Evolutionary conservation across 2,329 filamentous ascomycete genomes (phyloP).

Genomic region (Arthroderma uncinatum): DNA sequence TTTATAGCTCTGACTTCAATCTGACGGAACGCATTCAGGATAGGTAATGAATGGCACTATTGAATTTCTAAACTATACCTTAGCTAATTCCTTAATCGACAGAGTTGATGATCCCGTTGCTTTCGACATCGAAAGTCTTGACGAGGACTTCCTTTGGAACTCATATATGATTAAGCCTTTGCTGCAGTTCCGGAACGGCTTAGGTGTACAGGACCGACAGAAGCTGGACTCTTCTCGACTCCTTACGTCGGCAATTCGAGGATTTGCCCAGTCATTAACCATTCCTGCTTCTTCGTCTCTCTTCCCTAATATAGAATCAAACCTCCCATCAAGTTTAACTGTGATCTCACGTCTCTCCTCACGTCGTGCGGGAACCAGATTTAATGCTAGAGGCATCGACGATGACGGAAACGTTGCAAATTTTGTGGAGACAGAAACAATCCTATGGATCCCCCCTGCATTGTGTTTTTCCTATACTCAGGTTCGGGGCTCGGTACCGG

Average conservation of each 20-base stretch:
- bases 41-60: constrained; percentile 41
- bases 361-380: constrained; percentile 79
- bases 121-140: constrained; percentile 85
- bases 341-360: constrained; percentile 88
- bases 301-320: constrained; percentile 52
- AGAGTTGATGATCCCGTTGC: constrained; percentile 64
- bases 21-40: constrained; percentile 88
- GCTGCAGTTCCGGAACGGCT: constrained; percentile 72
- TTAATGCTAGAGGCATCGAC: constrained; percentile 95
- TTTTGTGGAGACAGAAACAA: constrained; percentile 95
- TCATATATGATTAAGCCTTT: constrained; percentile 95
- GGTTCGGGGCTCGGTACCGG: constrained; percentile 79
- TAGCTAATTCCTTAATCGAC: constrained; percentile 9
- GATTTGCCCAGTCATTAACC: constrained; percentile 78
- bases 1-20: constrained; percentile 98
- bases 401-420: constrained; percentile 97
- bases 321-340: constrained; percentile 72
- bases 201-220: constrained; percentile 62
- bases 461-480: constrained; percentile 90
- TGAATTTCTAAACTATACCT: constrained; percentile 9
- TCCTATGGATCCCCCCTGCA: constrained; percentile 68
- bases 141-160: constrained; percentile 93
- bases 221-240: constrained; percentile 79
- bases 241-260: constrained; percentile 84
- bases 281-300: constrained; percentile 69